These are phyloP conservation scores for Fusarium camptoceras DNA, from an alignment of 2,329 filamentous ascomycete genomes.

Conservation along the genomic window DNA sequence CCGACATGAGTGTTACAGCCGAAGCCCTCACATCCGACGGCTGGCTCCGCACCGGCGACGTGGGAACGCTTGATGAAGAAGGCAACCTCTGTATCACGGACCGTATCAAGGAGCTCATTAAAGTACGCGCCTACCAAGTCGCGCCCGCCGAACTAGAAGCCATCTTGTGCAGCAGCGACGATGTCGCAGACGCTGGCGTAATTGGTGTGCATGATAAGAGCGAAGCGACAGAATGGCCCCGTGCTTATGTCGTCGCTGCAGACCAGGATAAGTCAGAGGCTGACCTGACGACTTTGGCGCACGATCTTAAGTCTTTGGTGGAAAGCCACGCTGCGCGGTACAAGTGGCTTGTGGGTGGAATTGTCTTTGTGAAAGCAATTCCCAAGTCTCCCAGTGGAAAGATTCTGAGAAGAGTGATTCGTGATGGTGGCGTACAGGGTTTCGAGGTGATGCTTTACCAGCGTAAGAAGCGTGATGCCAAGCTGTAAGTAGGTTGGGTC, in stretches of 20 bases:
- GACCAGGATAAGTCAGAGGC: constrained; percentile 47
- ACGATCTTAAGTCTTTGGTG: constrained; percentile 68
- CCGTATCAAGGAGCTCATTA: constrained; percentile 76
- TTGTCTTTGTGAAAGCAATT: constrained; percentile 75
- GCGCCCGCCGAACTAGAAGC: constrained; percentile 64
- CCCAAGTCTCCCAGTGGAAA: constrained; percentile 75
- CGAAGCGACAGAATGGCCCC: constrained; percentile 71
- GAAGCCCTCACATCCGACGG: constrained; percentile 63
- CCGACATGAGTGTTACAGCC: constrained; percentile 54
- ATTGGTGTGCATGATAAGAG: constrained; percentile 67
- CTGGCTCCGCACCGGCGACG: constrained; percentile 79
- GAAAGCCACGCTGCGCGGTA: constrained; percentile 69
- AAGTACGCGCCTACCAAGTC: constrained; percentile 70
- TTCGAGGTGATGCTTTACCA: constrained; percentile 47
- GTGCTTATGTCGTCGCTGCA: constrained; percentile 69
- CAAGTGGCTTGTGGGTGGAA: constrained; percentile 77
- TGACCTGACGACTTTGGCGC: constrained; percentile 58
- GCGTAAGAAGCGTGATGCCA: constrained; percentile 42
- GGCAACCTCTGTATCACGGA: constrained; percentile 75
- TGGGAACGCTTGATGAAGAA: constrained; percentile 67
- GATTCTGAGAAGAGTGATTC: constrained; percentile 59
- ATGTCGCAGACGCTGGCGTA: constrained; percentile 73
- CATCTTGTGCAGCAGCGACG: constrained; percentile 52
- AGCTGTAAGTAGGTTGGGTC: constrained; percentile 17
- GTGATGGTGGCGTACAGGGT: constrained; percentile 54